Evolutionary conservation across 1,284 basidiomycete species (phyloP), one percentile per base, ranked within the genome.

Genomic region (Marasmius oreades): DNA sequence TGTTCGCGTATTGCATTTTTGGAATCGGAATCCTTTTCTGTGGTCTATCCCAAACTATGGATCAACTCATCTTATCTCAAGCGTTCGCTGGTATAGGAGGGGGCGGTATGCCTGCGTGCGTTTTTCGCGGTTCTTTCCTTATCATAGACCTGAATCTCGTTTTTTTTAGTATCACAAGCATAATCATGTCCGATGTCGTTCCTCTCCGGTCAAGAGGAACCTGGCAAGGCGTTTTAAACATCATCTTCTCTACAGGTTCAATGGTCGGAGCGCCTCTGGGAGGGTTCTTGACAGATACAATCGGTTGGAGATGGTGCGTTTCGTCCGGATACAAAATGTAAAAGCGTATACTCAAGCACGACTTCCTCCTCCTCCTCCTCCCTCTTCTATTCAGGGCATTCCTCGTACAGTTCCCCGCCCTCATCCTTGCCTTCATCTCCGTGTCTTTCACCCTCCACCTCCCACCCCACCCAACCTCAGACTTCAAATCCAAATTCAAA

Each of bases 241-340:
- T 85, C 37, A 74, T 84, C 5, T 85, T 75, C 56, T 77, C 82
- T 0, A 69, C 73, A 10, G 84, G 84, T 8, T 79, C 80, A 47
- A 76, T 78, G 0, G 70, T 73, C 0, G 84, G 84, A 10, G 83
- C 82, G 7, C 83, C 84, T 1, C 64, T 85, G 0, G 84, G 84
- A 20, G 83, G 84, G 3, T 73, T 81, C 51, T 69, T 86, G 4
- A 73, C 80, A 2, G 84, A 85, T 61, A 80, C 70, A 3, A 78
- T 85, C 45, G 82, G 83, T n/a, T 86, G 84, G 84, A 69, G 84
- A 66, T 85, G 83, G 83, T 80, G 57, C 23, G 66, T 61, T n/a
- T 20, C 39, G 24, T 22, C 12, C 26, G 37, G 42, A 26, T 22
- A 45, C 50, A 10, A 42, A 14, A 28, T 11, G 16, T 11, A 31